Conservation (phyloP, 805 yeast species). For the Metschnikowia bowlesiae region DNA sequence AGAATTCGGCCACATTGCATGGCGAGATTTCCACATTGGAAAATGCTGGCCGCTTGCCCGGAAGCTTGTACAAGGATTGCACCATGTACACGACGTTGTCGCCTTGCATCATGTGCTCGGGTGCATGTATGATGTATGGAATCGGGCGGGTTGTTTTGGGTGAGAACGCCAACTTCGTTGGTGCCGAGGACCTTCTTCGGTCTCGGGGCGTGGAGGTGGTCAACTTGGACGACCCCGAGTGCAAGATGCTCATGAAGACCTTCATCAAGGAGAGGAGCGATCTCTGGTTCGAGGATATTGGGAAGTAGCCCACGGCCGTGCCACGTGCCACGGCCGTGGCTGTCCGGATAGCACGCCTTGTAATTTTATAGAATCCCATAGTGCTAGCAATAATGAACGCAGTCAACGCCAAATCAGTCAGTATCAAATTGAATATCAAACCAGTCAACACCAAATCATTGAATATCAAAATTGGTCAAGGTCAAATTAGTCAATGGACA, state of each 20-base stretch:
- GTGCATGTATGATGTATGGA: conserved; percentile 87
- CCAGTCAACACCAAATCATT: too few species aligned
- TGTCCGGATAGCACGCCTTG: neutral
- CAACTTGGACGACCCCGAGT: conserved; percentile 53
- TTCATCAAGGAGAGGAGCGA: conserved; percentile 76
- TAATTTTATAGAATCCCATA: too few species aligned
- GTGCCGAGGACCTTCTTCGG: conserved; percentile 74
- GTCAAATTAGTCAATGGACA: too few species aligned
- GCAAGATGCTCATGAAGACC: conserved; percentile 67
- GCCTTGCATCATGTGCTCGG: conserved; percentile 95
- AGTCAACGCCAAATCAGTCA: too few species aligned
- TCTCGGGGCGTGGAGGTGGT: conserved; percentile 70
- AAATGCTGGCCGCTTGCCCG: conserved; percentile 85
- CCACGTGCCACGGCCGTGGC: too few species aligned
- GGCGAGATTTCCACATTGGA: conserved; percentile 91
- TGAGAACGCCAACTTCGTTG: conserved; percentile 76
- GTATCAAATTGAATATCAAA: too few species aligned
- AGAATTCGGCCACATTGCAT: conserved; percentile 76
- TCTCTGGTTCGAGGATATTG: conserved; percentile 82
- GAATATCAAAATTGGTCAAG: too few species aligned
- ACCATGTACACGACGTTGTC: conserved; percentile 91
- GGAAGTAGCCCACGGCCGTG: conserved; percentile 26
- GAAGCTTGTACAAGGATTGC: conserved; percentile 71
- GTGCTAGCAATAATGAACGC: too few species aligned
- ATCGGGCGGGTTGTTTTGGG: conserved; percentile 84